A percentile compares a stretch with the other conserved stretches of the same genome.
These are phyloP conservation scores for Claviceps arundinis DNA, from an alignment of 2,329 filamentous ascomycete genomes.

Conservation along the genomic window DNA sequence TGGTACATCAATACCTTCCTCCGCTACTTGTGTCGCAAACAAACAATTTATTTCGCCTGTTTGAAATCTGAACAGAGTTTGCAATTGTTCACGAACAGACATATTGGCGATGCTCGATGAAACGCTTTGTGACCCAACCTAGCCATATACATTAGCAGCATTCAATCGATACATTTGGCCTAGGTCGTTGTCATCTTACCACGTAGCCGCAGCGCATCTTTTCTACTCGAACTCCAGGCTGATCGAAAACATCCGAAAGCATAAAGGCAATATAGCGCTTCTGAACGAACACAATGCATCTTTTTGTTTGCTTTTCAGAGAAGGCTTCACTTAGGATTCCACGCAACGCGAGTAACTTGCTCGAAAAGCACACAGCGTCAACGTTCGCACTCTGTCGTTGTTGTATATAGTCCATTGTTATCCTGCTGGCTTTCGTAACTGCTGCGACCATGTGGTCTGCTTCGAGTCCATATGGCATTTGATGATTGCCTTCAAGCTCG, in stretches of 20 bases:
- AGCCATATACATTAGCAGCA: background rate
- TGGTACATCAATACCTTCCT: constrained; percentile 55
- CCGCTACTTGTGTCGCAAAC: constrained; percentile 53
- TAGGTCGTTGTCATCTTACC: constrained; percentile 25
- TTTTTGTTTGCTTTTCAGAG: constrained; percentile 32
- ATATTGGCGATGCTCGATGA: constrained; percentile 43
- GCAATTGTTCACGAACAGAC: constrained; percentile 60
- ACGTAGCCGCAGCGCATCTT: constrained; percentile 50
- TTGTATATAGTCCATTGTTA: background rate
- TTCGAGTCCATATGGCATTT: background rate
- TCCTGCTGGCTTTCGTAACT: background rate
- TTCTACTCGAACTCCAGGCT: constrained; percentile 38
- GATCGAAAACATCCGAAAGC: constrained; percentile 53
- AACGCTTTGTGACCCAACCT: constrained; percentile 17
- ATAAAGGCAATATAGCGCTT: constrained; percentile 64
- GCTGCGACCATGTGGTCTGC: background rate
- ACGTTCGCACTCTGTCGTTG: constrained; percentile 3
- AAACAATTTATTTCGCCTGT: constrained; percentile 47
- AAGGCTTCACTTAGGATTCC: constrained; percentile 52
- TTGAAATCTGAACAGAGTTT: constrained; percentile 54
- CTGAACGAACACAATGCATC: constrained; percentile 79
- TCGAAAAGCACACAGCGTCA: constrained; percentile 39
- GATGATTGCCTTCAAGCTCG: background rate
- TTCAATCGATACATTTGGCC: background rate
- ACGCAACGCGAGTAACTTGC: constrained; percentile 56